Evolutionary conservation across 129 eudicot species (phyloP), one percentile per base, ranked within the genome.

Genomic region (Chrysanthemum lavandulifolium): DNA sequence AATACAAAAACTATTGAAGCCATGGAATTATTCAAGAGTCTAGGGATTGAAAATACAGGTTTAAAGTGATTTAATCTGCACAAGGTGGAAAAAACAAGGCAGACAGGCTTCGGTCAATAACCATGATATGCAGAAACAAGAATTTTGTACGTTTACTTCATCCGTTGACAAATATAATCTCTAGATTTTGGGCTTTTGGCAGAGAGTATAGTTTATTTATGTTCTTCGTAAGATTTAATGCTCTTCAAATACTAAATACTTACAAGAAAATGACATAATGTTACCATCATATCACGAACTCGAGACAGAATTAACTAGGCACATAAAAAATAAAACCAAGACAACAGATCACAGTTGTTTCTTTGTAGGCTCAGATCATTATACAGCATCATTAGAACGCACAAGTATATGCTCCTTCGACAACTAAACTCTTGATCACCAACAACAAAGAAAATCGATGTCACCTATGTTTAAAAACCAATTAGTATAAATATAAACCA

Each of bases 331-430:
- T 3, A 53, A 53, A 14, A 53, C 18, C 6, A 52, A 67, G 49
- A 69, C 74, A 31, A 69, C 1, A 16, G 19, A 56, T 5, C 29
- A 52, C 78, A 74, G 78, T 63, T 74, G 78, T 63, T 33, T 50
- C 78, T 74, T 74, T 36, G 78, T 63, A 63, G 18, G 71, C 63
- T 74, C 78, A 74, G 78, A 74, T 74, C 54, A 64, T 63, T 40
- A 25, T 13, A 14, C 29, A 19, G 4, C 27, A 27, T 68, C 13
- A 23, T 52, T 52, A 52, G 27, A 52, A 51, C n/a, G 27, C 29
- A 68, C n/a, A 63, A 64, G 71, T 31, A 74, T 74, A 74, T 74
- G 55, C 78, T 33, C 71, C 64, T 71, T 71, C 0, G 43, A 18
- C 55, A 31, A 47, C 29, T 29, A 53, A 69, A 25, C 60, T 57